Conservation (phyloP, 2,329 filamentous ascomycete genomes). For the Nemania sp. region DNA sequence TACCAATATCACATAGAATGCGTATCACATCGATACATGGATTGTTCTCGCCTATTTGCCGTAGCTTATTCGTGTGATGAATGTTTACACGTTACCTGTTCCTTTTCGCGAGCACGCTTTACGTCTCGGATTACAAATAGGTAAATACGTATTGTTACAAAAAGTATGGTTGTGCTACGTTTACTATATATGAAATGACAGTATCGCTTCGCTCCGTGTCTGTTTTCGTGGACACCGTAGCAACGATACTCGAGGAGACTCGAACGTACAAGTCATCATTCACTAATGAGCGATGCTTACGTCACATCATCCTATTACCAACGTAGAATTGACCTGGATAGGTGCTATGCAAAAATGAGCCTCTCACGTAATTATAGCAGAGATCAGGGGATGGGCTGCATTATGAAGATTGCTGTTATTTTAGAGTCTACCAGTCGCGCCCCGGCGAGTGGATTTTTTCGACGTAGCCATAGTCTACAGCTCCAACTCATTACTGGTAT, state of each 20-base stretch:
- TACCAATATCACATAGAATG: neutral
- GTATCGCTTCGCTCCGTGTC: too few species aligned
- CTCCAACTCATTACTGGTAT: slow-evolving; percentile 24
- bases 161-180: too few species aligned
- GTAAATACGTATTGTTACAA: too few species aligned
- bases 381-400: neutral
- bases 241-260: too few species aligned
- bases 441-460: neutral
- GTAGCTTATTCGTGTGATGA: neutral
- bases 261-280: too few species aligned
- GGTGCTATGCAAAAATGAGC: neutral
- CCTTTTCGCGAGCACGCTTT: too few species aligned
- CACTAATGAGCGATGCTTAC: too few species aligned
- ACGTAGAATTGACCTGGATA: too few species aligned
- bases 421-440: slow-evolving; percentile 3
- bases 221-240: too few species aligned
- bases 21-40: neutral
- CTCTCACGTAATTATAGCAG: neutral
- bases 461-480: slow-evolving; percentile 27
- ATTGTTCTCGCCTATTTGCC: neutral
- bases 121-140: too few species aligned
- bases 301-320: too few species aligned
- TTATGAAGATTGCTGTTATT: slow-evolving; percentile 14
- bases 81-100: neutral
- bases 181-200: too few species aligned